Conservation (phyloP, 768 basidiomycete genomes). For the Suillus ampliporus region DNA sequence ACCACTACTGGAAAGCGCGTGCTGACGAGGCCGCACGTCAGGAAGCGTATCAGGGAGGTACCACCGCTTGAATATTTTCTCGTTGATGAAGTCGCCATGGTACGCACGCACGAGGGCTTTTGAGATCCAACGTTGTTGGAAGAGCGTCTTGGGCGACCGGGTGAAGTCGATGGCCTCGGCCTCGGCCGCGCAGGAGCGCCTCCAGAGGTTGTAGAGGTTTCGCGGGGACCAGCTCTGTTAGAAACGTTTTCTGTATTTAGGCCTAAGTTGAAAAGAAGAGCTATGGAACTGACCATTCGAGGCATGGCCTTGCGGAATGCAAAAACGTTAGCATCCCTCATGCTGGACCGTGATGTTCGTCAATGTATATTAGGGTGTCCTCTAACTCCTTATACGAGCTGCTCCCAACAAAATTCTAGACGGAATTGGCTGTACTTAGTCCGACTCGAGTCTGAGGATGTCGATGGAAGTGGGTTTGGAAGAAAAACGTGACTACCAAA, state of each 20-base stretch:
- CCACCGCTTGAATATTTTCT: slow-evolving; percentile 94
- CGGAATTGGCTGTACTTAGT: background rate
- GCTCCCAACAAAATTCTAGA: slow-evolving; percentile 1
- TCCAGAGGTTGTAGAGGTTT: too few relatives aligned
- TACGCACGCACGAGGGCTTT: slow-evolving; percentile 90
- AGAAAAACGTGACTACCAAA: slow-evolving; percentile 8
- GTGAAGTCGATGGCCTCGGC: too few relatives aligned
- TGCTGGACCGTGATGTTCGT: slow-evolving; percentile 29
- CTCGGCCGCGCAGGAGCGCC: too few relatives aligned
- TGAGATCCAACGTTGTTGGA: slow-evolving; percentile 90
- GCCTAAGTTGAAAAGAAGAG: background rate
- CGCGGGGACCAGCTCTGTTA: too few relatives aligned
- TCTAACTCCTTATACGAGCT: background rate
- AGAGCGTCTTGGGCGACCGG: too few relatives aligned
- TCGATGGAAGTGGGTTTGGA: background rate
- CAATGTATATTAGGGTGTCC: background rate
- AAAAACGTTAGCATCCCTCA: slow-evolving; percentile 57
- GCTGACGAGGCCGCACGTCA: slow-evolving; percentile 73
- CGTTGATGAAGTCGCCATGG: slow-evolving; percentile 93
- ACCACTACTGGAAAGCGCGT: slow-evolving; percentile 29
- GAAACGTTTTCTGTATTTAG: background rate
- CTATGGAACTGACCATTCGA: slow-evolving; percentile 65
- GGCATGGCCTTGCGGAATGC: slow-evolving; percentile 63
- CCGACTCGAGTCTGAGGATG: background rate
- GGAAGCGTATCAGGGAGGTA: slow-evolving; percentile 89